These are phyloP conservation scores for Cryphonectria nitschkei DNA, from an alignment of 2,329 filamentous ascomycete species.

Conservation along the genomic window DNA sequence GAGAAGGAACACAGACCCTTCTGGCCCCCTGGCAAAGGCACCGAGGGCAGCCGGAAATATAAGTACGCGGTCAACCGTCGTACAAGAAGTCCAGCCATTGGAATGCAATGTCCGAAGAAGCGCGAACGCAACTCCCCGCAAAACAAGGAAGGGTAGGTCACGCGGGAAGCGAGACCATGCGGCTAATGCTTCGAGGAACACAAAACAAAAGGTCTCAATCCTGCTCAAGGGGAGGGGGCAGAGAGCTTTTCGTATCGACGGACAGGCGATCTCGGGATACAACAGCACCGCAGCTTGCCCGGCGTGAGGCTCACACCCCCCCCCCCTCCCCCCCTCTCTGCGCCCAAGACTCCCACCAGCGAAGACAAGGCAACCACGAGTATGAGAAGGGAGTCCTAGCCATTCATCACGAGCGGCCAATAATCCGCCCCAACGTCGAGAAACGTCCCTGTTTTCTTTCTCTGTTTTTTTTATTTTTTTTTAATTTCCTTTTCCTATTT, in stretches of 20 bases:
- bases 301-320: not conserved
- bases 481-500: constrained; percentile 26
- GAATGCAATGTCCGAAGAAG: constrained; percentile 6
- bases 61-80: constrained; percentile 17
- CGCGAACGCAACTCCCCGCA: constrained; percentile 21
- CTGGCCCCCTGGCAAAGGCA: not conserved
- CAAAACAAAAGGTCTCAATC: not conserved
- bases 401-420: not conserved
- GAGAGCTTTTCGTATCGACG: not conserved
- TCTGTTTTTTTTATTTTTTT: not conserved
- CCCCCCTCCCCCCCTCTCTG: too few species aligned
- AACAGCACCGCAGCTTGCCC: constrained; percentile 35
- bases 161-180: constrained; percentile 32
- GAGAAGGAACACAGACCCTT: not conserved
- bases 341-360: not conserved
- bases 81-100: constrained; percentile 11
- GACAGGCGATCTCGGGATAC: constrained; percentile 30
- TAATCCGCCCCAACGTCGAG: not conserved
- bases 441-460: not conserved
- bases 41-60: constrained; percentile 20
- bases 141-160: constrained; percentile 24
- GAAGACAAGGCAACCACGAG: not conserved
- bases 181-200: not conserved
- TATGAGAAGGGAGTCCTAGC: not conserved
- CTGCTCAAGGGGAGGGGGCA: not conserved